phyloP scores from a whole-genome alignment of 306 rosid genomes.

The Erythrophleum fordii region DNA sequence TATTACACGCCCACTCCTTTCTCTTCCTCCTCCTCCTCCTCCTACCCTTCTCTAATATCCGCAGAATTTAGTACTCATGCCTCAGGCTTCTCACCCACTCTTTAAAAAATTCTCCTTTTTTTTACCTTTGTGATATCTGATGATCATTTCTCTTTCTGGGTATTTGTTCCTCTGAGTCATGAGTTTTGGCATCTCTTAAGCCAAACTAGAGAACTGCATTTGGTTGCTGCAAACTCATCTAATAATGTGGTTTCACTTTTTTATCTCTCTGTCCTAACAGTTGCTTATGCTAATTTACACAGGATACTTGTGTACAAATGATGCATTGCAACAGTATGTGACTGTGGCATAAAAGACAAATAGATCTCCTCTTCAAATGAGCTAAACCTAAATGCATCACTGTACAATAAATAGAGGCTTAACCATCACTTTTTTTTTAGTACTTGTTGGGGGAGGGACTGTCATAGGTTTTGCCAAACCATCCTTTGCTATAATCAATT shows the following conservation, averaged over 20 bases:
- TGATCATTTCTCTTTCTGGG: slow-evolving; percentile 38
- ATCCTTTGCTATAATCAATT: slow-evolving; percentile 14
- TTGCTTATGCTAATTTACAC: not conserved
- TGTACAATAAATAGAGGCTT: not conserved
- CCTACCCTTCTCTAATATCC: slow-evolving; percentile 1
- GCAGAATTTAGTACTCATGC: slow-evolving; percentile 35
- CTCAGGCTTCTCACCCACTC: slow-evolving; percentile 39
- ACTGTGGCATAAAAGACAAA: slow-evolving; percentile 44
- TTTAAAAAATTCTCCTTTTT: slow-evolving; percentile 19
- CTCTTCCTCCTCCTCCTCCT: not conserved
- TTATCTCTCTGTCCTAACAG: slow-evolving; percentile 9
- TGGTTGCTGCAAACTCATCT: not conserved
- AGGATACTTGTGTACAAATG: slow-evolving; percentile 13
- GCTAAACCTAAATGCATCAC: slow-evolving; percentile 18
- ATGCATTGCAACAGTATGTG: slow-evolving; percentile 38
- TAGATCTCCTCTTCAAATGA: slow-evolving; percentile 26
- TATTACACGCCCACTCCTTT: slow-evolving; percentile 43
- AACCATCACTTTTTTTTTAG: not conserved
- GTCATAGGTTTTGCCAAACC: slow-evolving; percentile 28
- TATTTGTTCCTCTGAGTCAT: slow-evolving; percentile 35
- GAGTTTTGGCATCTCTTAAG: slow-evolving; percentile 29
- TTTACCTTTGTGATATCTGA: slow-evolving; percentile 36
- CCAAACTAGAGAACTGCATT: not conserved
- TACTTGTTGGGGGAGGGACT: not conserved
- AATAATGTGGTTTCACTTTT: slow-evolving; percentile 20